A percentile compares a stretch with the other conserved stretches of the same genome.
phyloP scores from a whole-genome alignment of 2,329 filamentous ascomycete species.

The Claviceps capensis region DNA sequence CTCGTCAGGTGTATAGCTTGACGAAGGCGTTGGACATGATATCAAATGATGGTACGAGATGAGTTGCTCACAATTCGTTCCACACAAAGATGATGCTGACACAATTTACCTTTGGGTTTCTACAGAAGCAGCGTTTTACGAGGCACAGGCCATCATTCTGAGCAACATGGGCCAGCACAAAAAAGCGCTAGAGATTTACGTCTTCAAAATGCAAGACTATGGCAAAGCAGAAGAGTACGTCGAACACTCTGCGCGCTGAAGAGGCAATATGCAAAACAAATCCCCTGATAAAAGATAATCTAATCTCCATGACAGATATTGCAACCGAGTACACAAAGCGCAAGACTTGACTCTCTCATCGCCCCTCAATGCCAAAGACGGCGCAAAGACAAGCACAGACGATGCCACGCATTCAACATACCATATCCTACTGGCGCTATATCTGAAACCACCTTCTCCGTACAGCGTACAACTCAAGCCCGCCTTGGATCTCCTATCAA shows the following conservation, averaged over 20 bases:
- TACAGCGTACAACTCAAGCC: constrained; percentile 61
- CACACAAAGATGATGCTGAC: constrained; percentile 5
- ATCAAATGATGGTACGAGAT: constrained; percentile 56
- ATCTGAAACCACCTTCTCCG: constrained; percentile 65
- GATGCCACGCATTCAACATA: constrained; percentile 68
- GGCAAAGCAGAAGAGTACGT: constrained; percentile 81
- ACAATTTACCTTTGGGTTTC: not conserved
- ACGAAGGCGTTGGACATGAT: constrained; percentile 64
- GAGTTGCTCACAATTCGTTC: constrained; percentile 1
- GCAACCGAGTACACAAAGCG: constrained; percentile 67
- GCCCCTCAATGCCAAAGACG: constrained; percentile 18
- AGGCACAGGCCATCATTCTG: constrained; percentile 78
- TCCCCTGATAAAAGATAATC: not conserved
- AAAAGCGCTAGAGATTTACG: constrained; percentile 92
- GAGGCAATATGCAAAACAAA: not conserved
- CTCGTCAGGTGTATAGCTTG: constrained; percentile 62
- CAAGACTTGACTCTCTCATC: constrained; percentile 31
- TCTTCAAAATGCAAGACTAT: constrained; percentile 83
- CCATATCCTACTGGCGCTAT: constrained; percentile 78
- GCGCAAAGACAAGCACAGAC: constrained; percentile 23
- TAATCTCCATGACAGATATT: constrained; percentile 46
- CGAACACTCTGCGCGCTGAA: constrained; percentile 8
- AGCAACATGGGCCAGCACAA: constrained; percentile 93
- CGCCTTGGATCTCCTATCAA: constrained; percentile 75
- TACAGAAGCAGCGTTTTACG: constrained; percentile 70